Percentiles rank a stretch among this genome's conserved stretches.
Conservation (phyloP, 768 basidiomycete species). For the Mycena galopus region DNA sequence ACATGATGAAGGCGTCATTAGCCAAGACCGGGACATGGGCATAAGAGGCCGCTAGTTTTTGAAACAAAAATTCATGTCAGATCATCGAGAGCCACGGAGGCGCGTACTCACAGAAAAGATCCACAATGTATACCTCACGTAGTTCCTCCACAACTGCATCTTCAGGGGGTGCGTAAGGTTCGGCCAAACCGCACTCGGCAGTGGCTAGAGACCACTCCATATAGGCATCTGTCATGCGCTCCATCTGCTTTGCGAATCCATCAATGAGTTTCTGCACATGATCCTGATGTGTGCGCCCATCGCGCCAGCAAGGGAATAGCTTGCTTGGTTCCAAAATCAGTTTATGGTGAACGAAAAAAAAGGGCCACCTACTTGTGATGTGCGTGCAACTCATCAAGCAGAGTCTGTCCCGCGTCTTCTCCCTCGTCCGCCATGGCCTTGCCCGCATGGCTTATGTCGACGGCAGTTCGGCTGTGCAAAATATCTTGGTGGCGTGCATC, state of each 20-base stretch:
- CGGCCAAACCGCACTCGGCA: not conserved
- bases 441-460: slow-evolving; percentile 4
- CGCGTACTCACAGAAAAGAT: too few species aligned
- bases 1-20: too few species aligned
- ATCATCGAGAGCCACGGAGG: too few species aligned
- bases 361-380: not conserved
- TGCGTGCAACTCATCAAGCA: not conserved
- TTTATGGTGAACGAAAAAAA: not conserved
- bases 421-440: not conserved
- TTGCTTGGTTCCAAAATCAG: not conserved
- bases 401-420: not conserved
- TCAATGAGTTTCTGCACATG: not conserved
- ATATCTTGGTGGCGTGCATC: not conserved
- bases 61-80: too few species aligned
- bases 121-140: too few species aligned
- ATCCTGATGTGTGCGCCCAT: not conserved
- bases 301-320: not conserved
- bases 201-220: not conserved
- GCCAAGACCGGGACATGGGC: too few species aligned
- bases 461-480: not conserved
- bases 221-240: not conserved
- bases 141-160: not conserved
- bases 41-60: too few species aligned
- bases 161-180: not conserved
- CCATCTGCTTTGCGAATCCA: not conserved